Conservation (phyloP, 2,329 filamentous ascomycete species). For the Gaeumannomyces sp. region DNA sequence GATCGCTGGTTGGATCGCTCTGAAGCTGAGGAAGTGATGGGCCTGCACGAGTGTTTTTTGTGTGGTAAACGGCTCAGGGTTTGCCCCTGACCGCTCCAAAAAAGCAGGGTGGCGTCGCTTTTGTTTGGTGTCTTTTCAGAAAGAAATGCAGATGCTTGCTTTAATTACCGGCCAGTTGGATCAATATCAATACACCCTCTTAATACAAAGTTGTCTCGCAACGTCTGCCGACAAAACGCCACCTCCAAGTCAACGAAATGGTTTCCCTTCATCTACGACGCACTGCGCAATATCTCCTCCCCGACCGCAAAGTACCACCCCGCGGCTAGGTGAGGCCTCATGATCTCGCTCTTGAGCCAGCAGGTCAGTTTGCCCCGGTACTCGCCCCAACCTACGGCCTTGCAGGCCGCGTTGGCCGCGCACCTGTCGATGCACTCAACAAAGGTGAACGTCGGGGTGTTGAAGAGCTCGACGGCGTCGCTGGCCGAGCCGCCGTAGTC, state of each 20-base stretch:
- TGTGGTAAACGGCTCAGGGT: neutral
- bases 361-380: slow-evolving; percentile 23
- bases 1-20: slow-evolving; percentile 58
- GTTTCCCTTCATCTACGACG: neutral
- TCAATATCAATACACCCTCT: neutral
- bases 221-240: neutral
- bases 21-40: slow-evolving; percentile 32
- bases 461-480: slow-evolving; percentile 24
- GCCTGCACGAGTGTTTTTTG: neutral
- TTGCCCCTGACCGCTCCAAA: no score
- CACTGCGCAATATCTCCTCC: slow-evolving; percentile 13
- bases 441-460: slow-evolving; percentile 19
- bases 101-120: no score
- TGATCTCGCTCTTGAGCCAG: slow-evolving; percentile 30
- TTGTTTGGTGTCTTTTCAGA: no score
- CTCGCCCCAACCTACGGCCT: slow-evolving; percentile 29
- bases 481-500: slow-evolving; percentile 25
- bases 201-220: neutral
- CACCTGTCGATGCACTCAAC: slow-evolving; percentile 28
- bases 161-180: neutral
- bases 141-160: no score
- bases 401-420: slow-evolving; percentile 22
- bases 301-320: slow-evolving; percentile 27
- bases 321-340: slow-evolving; percentile 18
- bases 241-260: neutral